These are phyloP conservation scores for Tuber brumale DNA, from an alignment of 495 filamentous ascomycete species.

Conservation along the genomic window DNA sequence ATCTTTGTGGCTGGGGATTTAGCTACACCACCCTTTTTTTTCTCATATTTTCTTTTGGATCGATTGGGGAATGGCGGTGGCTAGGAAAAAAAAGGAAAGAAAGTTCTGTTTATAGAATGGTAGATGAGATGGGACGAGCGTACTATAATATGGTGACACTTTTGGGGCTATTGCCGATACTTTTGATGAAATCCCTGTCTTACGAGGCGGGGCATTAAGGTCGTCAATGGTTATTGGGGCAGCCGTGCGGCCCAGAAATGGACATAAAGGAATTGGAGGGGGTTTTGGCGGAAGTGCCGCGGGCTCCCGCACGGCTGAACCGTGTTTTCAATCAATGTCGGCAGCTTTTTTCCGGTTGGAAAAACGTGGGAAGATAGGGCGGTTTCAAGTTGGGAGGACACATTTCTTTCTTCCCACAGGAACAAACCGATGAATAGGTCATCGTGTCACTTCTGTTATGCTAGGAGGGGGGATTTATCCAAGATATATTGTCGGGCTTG, in stretches of 20 bases:
- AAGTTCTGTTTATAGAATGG: not conserved
- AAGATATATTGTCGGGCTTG: not conserved
- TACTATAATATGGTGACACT: not conserved
- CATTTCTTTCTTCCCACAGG: not conserved
- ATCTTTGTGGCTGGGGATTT: not conserved
- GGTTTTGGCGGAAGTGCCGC: not conserved
- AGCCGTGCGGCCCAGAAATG: not conserved
- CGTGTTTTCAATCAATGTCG: not conserved
- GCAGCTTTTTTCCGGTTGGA: not conserved
- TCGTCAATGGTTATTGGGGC: not conserved
- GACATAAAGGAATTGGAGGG: not conserved
- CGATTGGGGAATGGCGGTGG: not conserved
- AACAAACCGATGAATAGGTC: not conserved
- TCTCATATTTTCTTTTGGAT: not conserved
- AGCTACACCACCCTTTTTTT: not conserved
- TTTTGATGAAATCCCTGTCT: not conserved
- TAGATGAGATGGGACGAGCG: not conserved
- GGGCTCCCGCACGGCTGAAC: not conserved
- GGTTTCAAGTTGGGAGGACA: not conserved
- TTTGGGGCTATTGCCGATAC: not conserved
- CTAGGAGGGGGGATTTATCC: not conserved
- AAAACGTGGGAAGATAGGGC: conserved; percentile 4
- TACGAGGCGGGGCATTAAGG: not conserved
- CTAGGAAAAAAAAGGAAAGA: not conserved
- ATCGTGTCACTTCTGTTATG: not conserved